Evolutionary conservation across 75 land plant species (phyloP), one percentile per base, ranked within the genome.

Genomic region (Cunninghamia lanceolata): DNA sequence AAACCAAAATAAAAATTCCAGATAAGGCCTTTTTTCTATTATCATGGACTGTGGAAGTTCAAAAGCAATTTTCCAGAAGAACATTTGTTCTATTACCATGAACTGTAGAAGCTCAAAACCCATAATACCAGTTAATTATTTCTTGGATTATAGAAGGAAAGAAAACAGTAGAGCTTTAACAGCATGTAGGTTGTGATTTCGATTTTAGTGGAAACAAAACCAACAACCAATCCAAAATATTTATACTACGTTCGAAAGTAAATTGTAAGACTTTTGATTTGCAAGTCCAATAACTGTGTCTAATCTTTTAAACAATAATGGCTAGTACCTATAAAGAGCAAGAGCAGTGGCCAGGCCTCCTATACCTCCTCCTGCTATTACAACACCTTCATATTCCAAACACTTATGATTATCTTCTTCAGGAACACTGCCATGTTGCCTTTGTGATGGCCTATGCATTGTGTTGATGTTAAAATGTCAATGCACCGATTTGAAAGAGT

Each of bases 281-380:
- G n/a, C 21, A 21, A 63, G n/a, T 63, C n/a, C n/a, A 63, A 63
- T 63, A 63, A 63, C n/a, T 4, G 68, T 63, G 66, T 17, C 46
- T 5, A 45, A 45, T 8, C 7, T 45, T 59, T 17, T 16, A 59
- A 59, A 28, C 28, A 30, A 68, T 32, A 13, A 10, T 71, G 2
- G 9, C 28, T n/a, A 6, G 43, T 76, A 89, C 90, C 88, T 83
- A 38, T 89, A 88, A 82, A 89, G 83, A 47, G 88, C 90, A 15
- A 89, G 75, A 66, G 90, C 90, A 4, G 88, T 89, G 46, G 90
- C 85, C 73, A 89, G 90, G 50, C 90, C 90, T 32, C 79, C 68
- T 25, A 89, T 89, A 35, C 90, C 90, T 14, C 86, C 88, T 28
- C 90, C 90, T 13, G 66, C 86, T 13, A 89, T 89, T 32, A 89